Base-by-base conservation (phyloP, 441 rosid species). In the Euphorbia celastroides region DNA sequence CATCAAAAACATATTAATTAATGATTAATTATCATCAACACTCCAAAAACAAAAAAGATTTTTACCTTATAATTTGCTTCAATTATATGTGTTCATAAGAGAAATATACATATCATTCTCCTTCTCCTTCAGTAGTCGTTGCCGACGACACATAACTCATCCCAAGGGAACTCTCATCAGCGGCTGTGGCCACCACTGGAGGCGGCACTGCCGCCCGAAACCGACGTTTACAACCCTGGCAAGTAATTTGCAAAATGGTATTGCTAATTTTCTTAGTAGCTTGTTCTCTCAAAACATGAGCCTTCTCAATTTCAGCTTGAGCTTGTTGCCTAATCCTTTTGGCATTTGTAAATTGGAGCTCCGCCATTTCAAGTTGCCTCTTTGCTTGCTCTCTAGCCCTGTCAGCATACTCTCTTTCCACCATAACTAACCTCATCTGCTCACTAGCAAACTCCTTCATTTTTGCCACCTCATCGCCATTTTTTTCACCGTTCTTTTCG, bases 111-210 rank as follows among this genome's bases (percentile, higher is more conserved):
- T 31, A 34, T 81, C 36, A 79, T 60, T 84, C 80, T 67, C 79
- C 76, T 31, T 85, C 96, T 44, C 88, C 93, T 69, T 90, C 96
- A 0, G 93, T 96, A 0, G 93, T 90, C 55, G 86, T 84, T 14
- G 86, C 93, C 12, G 93, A 90, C 22, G 98, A 93, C 88, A 90
- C 78, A 79, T 90, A 93, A 81, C 98, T 93, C 75, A 85, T 74
- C 19, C 82, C 97, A 28, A 91, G 81, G 3, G 94, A 88, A 20
- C 90, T 89, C 77, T 92, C 94, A 17, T 89, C 92, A 9, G 44
- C 44, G 2, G 85, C 81, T 1, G 84, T 68, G 13, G 78, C 76
- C n/a, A 75, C 73, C 44, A 57, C 44, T 7, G 72, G 58, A 30
- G 76, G 68, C 34, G 75, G 68, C 11, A 78, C 70, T 1, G 81